Evolutionary conservation across 2,329 filamentous ascomycete species (phyloP), one percentile per base, ranked within the genome.

Genomic region (Paraphaeosphaeria sporulosa): DNA sequence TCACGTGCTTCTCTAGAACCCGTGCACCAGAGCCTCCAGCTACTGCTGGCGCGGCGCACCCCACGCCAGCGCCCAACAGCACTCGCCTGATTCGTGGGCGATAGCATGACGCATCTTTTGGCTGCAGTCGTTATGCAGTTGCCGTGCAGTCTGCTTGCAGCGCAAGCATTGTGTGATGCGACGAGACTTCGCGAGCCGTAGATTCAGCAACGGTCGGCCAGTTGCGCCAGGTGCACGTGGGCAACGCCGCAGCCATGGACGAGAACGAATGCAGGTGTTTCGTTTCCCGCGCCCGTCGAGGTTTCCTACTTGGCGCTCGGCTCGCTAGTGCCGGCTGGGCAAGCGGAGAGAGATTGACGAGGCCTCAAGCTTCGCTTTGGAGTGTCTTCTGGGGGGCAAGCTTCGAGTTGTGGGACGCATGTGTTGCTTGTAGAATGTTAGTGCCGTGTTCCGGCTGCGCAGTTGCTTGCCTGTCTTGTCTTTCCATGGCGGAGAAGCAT

Each of bases 131-230:
- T 1, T 38, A 2, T 44, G 51, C 51, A 34, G 51, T 44, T 10
- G 21, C 2, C 7, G 23, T 55, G 40, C 52, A 55, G 19, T 38
- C 43, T 19, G n/a, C 34, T 25, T 53, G 51, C 38, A 46, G 51
- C n/a, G 19, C 25, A n/a, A 19, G 15, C 42, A 43, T 47, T 42
- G 47, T 55, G 52, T 55, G 52, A 55, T 55, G 52, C 42, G 36
- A 32, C 36, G 42, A 55, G 30, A 19, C 19, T 44, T 47, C 15
- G 30, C 12, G n/a, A 42, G 27, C 13, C 34, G 52, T 36, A 36
- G 9, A n/a, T 13, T 34, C n/a, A 21, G 17, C 47, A 12, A 47
- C 13, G 12, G 27, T 34, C 40, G 36, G 42, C 52, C 40, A 34
- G 27, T 46, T 3, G 27, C n/a, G 27, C 40, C 25, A 23, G 27